phyloP scores from a whole-genome alignment of 2,329 filamentous ascomycete species.

The Cylindrodendrum hubeiense region DNA sequence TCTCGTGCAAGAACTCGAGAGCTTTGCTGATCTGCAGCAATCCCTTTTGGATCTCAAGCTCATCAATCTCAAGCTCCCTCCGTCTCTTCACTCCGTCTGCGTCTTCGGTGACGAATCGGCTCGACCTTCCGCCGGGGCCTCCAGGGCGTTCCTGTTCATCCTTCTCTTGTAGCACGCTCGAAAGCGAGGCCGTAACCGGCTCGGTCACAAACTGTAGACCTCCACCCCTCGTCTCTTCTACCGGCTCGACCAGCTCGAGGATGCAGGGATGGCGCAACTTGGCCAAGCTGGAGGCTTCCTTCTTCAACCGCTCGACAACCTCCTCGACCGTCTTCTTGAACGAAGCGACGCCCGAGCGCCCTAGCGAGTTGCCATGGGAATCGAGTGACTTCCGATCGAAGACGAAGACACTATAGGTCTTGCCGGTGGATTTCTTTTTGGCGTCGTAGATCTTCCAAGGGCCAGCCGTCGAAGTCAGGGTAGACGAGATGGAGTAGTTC shows the following conservation, averaged over 20 bases:
- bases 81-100: constrained; percentile 78
- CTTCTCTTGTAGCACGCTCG: constrained; percentile 85
- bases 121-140: constrained; percentile 76
- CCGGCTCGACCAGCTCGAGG: constrained; percentile 91
- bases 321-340: constrained; percentile 89
- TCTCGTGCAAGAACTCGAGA: constrained; percentile 94
- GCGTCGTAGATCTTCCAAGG: constrained; percentile 98
- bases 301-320: constrained; percentile 89
- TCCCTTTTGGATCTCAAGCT: constrained; percentile 97
- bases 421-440: constrained; percentile 95
- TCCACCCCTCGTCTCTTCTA: constrained; percentile 92
- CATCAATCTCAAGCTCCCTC: constrained; percentile 92
- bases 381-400: constrained; percentile 93
- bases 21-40: constrained; percentile 93
- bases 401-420: constrained; percentile 90
- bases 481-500: constrained; percentile 87
- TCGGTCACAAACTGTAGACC: constrained; percentile 97
- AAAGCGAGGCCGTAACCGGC: constrained; percentile 88
- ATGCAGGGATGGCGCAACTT: constrained; percentile 91
- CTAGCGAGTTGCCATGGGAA: constrained; percentile 56
- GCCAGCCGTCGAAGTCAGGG: constrained; percentile 83
- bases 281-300: constrained; percentile 90
- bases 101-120: constrained; percentile 85
- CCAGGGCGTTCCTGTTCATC: constrained; percentile 84
- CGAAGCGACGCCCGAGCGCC: constrained; percentile 65